These are phyloP conservation scores for Mycena galopus DNA, from an alignment of 768 basidiomycete species.

Conservation along the genomic window DNA sequence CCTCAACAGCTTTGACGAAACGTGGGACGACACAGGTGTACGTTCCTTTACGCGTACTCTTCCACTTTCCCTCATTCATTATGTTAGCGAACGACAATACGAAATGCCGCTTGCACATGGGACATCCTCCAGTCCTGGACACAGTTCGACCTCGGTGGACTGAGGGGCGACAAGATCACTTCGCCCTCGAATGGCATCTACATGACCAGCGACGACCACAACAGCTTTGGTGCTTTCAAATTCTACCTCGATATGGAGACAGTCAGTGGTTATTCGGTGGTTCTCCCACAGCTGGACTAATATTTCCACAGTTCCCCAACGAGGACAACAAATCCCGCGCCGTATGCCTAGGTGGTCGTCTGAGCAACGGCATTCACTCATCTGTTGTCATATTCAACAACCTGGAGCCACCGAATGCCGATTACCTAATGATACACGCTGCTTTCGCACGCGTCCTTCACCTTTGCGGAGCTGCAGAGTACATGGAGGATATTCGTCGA, in stretches of 20 bases:
- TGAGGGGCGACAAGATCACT: background rate
- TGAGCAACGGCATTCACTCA: conserved; percentile 5
- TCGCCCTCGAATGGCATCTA: conserved; percentile 18
- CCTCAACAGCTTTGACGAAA: conserved; percentile 9
- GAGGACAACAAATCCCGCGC: conserved; percentile 13
- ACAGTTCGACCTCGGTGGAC: conserved; percentile 10
- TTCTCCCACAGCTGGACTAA: background rate
- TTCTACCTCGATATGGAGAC: conserved; percentile 11
- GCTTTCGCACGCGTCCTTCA: conserved; percentile 6
- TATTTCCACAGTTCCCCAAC: conserved; percentile 8
- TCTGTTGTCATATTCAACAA: conserved; percentile 13
- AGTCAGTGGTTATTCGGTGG: background rate
- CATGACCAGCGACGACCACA: conserved; percentile 22
- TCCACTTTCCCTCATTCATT: background rate
- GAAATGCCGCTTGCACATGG: conserved; percentile 18
- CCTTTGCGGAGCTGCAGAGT: conserved; percentile 16
- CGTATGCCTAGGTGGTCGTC: conserved; percentile 9
- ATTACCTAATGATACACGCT: conserved; percentile 13
- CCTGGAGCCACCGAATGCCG: conserved; percentile 13
- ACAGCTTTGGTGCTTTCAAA: conserved; percentile 17
- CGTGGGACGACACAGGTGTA: conserved; percentile 7
- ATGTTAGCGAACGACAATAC: background rate
- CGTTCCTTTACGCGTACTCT: background rate
- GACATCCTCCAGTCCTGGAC: conserved; percentile 21
- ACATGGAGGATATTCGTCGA: background rate